Evolutionary conservation across 192 early-diverging fungal genomes (phyloP), one percentile per base, ranked within the genome.

Genomic region (Chytriomyces confervae): DNA sequence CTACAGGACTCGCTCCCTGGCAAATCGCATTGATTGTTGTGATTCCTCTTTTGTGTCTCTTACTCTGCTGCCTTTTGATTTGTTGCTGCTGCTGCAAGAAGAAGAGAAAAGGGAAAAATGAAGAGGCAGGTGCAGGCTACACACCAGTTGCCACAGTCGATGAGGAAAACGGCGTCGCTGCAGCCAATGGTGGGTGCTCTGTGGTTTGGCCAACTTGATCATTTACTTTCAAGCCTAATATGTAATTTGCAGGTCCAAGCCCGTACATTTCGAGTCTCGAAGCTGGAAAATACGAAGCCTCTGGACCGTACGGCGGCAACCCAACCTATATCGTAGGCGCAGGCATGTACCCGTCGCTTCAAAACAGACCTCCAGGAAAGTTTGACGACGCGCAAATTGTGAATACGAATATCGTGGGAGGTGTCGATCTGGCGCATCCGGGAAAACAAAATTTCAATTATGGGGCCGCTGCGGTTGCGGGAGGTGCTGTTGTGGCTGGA

Each of bases 11-110:
- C 36, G 36, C 36, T 23, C 16, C 62, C 16, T 24, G n/a, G n/a
- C 62, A 24, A 24, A 18, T 29, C 7, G 62, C 16, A 2, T 29
- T 76, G n/a, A 64, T 64, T n/a, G 47, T 76, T 9, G 8, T 76
- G 46, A 18, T 76, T 50, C 74, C 74, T 3, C 18, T 76, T 4
- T 48, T 76, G 23, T 48, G 64, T 1, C 49, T 76, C 8, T 36
- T 76, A 7, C n/a, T 16, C n/a, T 72, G 70, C 6, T 51, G 74
- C 29, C 44, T 29, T 24, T 11, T 46, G 20, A 2, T 66, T 2
- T 62, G 72, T 11, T 62, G 61, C 27, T 13, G 13, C 47, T 57
- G 16, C 13, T 8, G 46, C 9, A 29, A 48, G 46, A 10, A 44
- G n/a, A n/a, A 27, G 3, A 11, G 11, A 7, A 57, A 50, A 5